These are phyloP conservation scores for Nicotiana knightiana DNA, from an alignment of 257 asterid species.

Conservation along the genomic window DNA sequence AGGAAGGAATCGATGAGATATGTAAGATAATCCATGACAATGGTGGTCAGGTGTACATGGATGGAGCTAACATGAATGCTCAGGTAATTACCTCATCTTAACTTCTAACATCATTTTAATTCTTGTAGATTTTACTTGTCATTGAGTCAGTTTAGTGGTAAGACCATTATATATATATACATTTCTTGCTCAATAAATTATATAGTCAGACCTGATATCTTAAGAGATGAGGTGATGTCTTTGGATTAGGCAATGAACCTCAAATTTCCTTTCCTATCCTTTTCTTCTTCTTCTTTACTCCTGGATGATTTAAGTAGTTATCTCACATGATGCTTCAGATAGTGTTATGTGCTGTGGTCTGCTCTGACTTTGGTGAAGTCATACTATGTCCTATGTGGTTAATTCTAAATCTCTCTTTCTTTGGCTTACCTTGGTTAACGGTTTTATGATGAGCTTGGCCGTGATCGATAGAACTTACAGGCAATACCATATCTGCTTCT, in stretches of 20 bases:
- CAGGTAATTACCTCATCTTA: conserved; percentile 48
- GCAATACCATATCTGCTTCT: background rate
- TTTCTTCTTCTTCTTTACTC: background rate
- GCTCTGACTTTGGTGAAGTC: background rate
- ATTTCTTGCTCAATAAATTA: background rate
- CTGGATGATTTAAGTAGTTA: background rate
- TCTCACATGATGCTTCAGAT: background rate
- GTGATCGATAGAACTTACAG: background rate
- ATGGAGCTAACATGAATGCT: conserved; percentile 99
- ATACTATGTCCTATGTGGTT: background rate
- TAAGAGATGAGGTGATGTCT: background rate
- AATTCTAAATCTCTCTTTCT: conserved; percentile 6
- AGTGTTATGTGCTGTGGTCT: background rate
- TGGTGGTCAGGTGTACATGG: conserved; percentile 99
- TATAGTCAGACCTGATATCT: background rate
- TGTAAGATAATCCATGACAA: conserved; percentile 93
- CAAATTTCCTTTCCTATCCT: background rate
- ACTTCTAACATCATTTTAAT: background rate
- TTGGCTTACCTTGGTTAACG: background rate
- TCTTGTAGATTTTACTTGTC: background rate
- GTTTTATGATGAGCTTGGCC: background rate
- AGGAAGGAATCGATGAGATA: conserved; percentile 95
- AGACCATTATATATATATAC: background rate
- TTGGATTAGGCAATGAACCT: background rate
- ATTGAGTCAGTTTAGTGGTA: background rate